Conservation (phyloP, 2,329 filamentous ascomycete genomes). For the Neonectria sp. region DNA sequence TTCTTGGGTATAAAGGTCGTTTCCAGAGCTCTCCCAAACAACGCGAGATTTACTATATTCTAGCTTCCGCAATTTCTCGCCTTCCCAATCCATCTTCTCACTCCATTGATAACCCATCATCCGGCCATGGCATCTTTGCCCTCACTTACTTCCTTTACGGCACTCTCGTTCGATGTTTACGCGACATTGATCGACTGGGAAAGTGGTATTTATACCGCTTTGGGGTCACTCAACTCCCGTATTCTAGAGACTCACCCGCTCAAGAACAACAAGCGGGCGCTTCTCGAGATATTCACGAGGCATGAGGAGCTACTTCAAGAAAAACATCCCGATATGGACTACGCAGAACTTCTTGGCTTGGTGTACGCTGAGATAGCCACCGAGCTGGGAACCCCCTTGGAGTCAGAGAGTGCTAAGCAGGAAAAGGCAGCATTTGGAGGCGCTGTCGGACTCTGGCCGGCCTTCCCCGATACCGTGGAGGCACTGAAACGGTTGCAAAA, state of each 20-base stretch:
- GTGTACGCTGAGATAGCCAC: conserved; percentile 62
- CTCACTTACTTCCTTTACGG: conserved; percentile 1
- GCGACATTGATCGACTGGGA: conserved; percentile 87
- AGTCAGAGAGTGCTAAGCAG: conserved; percentile 38
- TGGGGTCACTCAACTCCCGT: conserved; percentile 62
- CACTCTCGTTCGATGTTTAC: conserved; percentile 82
- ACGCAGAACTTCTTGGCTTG: conserved; percentile 69
- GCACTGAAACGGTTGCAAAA: conserved; percentile 64
- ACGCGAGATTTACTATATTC: too few species aligned
- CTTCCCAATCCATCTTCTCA: too few species aligned
- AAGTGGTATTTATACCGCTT: conserved; percentile 68
- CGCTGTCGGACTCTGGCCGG: conserved; percentile 66
- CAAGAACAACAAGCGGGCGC: conserved; percentile 44
- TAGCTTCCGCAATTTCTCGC: not conserved
- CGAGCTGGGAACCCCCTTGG: conserved; percentile 54
- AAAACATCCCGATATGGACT: conserved; percentile 68
- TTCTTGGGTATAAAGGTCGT: not conserved
- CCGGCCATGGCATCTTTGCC: not conserved
- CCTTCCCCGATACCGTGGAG: conserved; percentile 70
- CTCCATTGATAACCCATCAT: not conserved
- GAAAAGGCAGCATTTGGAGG: conserved; percentile 64
- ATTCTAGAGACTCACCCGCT: conserved; percentile 34
- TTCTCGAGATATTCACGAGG: conserved; percentile 59
- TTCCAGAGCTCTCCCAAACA: too few species aligned
- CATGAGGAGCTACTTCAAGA: conserved; percentile 66